Base-by-base conservation (phyloP, 1,284 basidiomycete genomes). In the Ustilago nuda region DNA sequence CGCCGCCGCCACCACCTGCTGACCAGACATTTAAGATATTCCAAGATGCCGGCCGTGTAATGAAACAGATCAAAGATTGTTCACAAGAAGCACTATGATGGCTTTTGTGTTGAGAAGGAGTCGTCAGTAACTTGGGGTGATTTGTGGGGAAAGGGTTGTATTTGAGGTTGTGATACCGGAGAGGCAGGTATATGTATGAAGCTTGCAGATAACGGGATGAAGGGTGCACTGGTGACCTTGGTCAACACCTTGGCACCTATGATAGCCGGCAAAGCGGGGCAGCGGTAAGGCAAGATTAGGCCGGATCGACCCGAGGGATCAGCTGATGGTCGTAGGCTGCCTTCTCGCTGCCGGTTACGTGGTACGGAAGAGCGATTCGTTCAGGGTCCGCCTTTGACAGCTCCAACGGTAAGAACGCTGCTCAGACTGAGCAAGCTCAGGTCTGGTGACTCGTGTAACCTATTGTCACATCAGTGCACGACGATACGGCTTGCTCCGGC, bases 21-120 rank as follows among this genome's bases (percentile, higher is more conserved):
- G 52, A 32, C 8, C 48, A 23, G 52, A 51, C 65, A 59, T 65
- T 17, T 61, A 58, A 36, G 35, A 43, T 23, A 32, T 32, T 45
- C 17, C n/a, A 52, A 19, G 23, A 27, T 19, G n/a, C 23, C 19
- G 12, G 56, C 46, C 8, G 11, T 32, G 27, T 50, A 30, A 50
- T 50, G 48, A 50, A 50, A 33, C n/a, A 19, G 19, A 19, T 19
- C 19, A 6, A 45, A 45, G n/a, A 15, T 9, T 19, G 43, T 6
- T 19, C 43, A 19, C 17, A 19, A 19, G 8, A 43, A 11, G n/a
- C 19, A 5, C 3, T 27, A 3, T 19, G 7, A 11, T 23, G 4
- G 6, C 48, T 50, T 32, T 27, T 30, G 27, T 50, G 48, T 30
- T 50, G 7, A 13, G 13, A 50, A 19, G 4, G 48, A 15, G 12